These are phyloP conservation scores for Blakeslea trispora DNA, from an alignment of 371 early-diverging fungal genomes.

Conservation along the genomic window DNA sequence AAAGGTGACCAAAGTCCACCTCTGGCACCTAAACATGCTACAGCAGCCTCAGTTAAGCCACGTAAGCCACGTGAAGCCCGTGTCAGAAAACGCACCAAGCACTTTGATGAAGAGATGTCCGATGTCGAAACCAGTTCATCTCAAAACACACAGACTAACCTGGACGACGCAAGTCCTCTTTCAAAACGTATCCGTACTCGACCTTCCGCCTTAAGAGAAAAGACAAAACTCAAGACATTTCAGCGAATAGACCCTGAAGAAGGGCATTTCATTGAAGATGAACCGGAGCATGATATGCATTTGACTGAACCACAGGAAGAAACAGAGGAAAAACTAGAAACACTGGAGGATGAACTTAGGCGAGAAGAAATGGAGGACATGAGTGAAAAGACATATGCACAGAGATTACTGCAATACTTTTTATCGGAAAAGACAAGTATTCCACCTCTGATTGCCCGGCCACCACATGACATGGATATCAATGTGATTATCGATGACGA, in stretches of 20 bases:
- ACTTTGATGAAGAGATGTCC: slow-evolving; percentile 25
- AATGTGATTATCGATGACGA: slow-evolving; percentile 91
- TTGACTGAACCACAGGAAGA: neutral
- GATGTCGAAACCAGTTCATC: slow-evolving; percentile 3
- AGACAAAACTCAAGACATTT: neutral
- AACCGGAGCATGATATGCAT: too few species aligned
- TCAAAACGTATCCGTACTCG: neutral
- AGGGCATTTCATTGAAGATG: neutral
- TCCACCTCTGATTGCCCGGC: slow-evolving; percentile 54
- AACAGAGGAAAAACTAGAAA: neutral
- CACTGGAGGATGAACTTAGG: neutral
- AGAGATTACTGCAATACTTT: slow-evolving; percentile 55
- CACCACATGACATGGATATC: slow-evolving; percentile 70
- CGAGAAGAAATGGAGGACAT: slow-evolving; percentile 1
- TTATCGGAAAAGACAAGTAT: slow-evolving; percentile 59
- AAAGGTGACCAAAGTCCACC: slow-evolving; percentile 42
- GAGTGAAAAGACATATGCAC: slow-evolving; percentile 34
- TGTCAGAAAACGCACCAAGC: slow-evolving; percentile 25
- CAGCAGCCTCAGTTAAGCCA: slow-evolving; percentile 20
- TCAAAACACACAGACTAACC: neutral
- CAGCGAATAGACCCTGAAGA: neutral
- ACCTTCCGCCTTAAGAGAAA: neutral
- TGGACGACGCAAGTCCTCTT: neutral
- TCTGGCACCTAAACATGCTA: slow-evolving; percentile 46
- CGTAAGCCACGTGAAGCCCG: slow-evolving; percentile 38